These are phyloP conservation scores for Powellomyces hirtus DNA, from an alignment of 192 early-diverging fungal genomes.

Conservation along the genomic window DNA sequence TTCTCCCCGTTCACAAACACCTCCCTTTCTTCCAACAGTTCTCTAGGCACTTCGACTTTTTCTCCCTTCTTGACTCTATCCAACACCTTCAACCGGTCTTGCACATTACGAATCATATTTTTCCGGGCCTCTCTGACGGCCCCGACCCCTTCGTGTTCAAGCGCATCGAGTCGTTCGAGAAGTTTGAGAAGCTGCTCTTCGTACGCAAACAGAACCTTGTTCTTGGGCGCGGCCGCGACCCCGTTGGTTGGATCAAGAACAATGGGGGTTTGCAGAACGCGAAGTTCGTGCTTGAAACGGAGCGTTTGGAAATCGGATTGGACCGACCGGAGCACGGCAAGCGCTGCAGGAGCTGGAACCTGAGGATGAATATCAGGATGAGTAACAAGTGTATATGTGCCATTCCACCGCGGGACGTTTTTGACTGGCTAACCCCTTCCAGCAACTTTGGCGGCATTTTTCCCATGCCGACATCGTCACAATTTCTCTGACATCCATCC, in stretches of 20 bases:
- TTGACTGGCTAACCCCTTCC: neutral
- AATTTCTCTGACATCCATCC: neutral
- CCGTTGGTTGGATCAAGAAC: constrained; percentile 8
- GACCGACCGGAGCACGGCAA: constrained; percentile 3
- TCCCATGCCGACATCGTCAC: neutral
- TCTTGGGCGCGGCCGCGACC: neutral
- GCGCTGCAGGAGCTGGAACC: constrained; percentile 25
- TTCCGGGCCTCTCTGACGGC: constrained; percentile 22
- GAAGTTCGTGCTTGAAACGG: neutral
- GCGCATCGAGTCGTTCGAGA: constrained; percentile 19
- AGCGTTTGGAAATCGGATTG: constrained; percentile 2
- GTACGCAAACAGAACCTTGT: constrained; percentile 17
- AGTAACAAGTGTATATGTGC: neutral
- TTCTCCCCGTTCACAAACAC: no score
- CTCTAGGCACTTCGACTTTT: neutral
- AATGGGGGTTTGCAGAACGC: constrained; percentile 21
- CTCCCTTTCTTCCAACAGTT: neutral
- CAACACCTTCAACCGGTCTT: constrained; percentile 9
- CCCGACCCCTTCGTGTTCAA: constrained; percentile 6
- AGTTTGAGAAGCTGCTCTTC: constrained; percentile 18
- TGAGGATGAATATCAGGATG: neutral
- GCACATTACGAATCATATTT: constrained; percentile 4
- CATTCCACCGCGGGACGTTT: neutral
- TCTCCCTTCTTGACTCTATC: constrained; percentile 16
- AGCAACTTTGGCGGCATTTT: neutral